A percentile compares a stretch with the other conserved stretches of the same genome.
Evolutionary conservation across 768 basidiomycete species (phyloP).

Genomic region (Kwoniella sp.): DNA sequence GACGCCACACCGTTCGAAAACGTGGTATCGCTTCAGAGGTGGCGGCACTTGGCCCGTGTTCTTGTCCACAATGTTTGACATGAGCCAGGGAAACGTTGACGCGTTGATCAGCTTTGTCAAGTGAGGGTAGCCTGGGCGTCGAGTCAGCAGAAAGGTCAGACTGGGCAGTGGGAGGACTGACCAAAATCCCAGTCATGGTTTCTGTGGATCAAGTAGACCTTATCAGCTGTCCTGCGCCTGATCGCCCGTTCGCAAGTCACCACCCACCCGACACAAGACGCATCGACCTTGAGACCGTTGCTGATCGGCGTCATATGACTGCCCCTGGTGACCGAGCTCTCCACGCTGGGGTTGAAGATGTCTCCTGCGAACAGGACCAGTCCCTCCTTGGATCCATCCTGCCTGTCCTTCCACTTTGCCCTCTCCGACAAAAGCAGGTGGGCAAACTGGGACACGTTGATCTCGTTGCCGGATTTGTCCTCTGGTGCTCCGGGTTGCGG

Average conservation of each 20-base stretch:
- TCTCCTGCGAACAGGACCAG: conserved; percentile 84
- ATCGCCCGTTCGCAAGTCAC: conserved; percentile 58
- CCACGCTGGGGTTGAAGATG: conserved; percentile 78
- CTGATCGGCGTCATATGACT: conserved; percentile 90
- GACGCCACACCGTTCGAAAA: conserved; percentile 67
- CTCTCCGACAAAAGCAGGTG: conserved; percentile 64
- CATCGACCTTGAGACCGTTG: conserved; percentile 74
- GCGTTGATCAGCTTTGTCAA: conserved; percentile 60
- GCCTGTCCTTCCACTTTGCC: conserved; percentile 56
- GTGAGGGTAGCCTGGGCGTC: conserved; percentile 42
- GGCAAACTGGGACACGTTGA: conserved; percentile 83
- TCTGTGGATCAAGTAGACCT: conserved; percentile 7
- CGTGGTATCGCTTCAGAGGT: conserved; percentile 59
- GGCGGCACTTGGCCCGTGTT: conserved; percentile 63
- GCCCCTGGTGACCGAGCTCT: conserved; percentile 80
- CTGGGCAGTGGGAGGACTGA: background rate
- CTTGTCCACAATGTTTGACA: conserved; percentile 71
- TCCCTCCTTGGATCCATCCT: conserved; percentile 62
- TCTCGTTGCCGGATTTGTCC: conserved; percentile 50
- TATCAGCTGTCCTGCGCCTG: conserved; percentile 73
- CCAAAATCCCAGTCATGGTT: background rate
- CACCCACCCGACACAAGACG: conserved; percentile 68
- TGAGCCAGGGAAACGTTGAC: conserved; percentile 78
- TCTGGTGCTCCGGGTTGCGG: conserved; percentile 39
- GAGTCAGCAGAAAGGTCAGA: background rate